Evolutionary conservation across 345 rosid species (phyloP), one percentile per base, ranked within the genome.

Genomic region (Populus nigra): DNA sequence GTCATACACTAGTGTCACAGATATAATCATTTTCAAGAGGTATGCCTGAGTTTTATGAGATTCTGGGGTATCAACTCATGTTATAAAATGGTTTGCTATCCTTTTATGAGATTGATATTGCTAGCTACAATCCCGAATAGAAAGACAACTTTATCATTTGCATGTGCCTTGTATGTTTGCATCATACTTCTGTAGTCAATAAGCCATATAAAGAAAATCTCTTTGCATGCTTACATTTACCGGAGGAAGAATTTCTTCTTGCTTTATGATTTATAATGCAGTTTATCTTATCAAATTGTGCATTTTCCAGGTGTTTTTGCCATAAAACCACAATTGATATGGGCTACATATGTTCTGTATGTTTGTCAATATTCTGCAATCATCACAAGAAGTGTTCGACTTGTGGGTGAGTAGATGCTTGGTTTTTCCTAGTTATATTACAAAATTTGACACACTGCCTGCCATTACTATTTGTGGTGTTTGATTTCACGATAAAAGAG

Each of bases 291-390:
- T 68, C n/a, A 43, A 68, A 20, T 59, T 78, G 25, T 71, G 72
- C 25, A 74, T 83, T 75, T 71, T 87, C 84, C 89, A 95, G 97
- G 88, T 95, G 99, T 75, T 95, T 95, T 85, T 95, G 98, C 89
- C 98, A 95, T 69, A 95, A 95, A 84, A 91, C 87, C 77, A 91
- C 99, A 7, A 93, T 95, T 73, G 99, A 95, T 85, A 89, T 91
- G 98, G 97, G 99, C 65, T 92, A 92, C 81, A 87, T 93, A 65
- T 95, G 99, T 76, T 95, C 98, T 49, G 99, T 95, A 43, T 93
- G 99, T 79, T 84, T 95, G 79, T 93, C 99, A 80, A 95, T 95
- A 63, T 95, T 90, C 86, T 93, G 99, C 81, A 87, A 88, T 91
- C 97, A 90, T 80, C 99, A 93, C 83, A 88, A 91, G 86, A 92